Evolutionary conservation across 208 protist genomes (phyloP).

Genomic region (Trypanosoma platydactyli): DNA sequence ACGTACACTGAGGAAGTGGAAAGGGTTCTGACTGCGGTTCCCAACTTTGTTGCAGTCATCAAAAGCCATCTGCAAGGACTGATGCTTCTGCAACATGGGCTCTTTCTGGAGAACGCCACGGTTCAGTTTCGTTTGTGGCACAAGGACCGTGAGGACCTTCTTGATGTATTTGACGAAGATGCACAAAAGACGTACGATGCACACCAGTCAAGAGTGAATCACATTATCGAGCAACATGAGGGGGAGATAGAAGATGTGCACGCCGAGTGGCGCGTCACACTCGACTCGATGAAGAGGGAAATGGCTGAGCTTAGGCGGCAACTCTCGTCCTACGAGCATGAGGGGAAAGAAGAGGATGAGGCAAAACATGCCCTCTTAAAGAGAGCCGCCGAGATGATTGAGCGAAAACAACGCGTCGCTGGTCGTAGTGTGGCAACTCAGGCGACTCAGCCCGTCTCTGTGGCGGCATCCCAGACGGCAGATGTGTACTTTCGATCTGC

Average conservation of each 20-base stretch:
- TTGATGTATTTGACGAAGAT: neutral
- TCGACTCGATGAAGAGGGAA: neutral
- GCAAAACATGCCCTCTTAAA: neutral
- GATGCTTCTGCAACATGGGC: conserved; percentile 11
- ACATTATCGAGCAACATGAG: conserved; percentile 2
- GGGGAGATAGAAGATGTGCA: neutral
- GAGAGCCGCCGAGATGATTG: conserved; percentile 3
- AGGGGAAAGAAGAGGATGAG: neutral
- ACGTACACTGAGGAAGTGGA: neutral
- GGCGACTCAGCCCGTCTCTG: neutral
- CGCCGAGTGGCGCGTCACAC: neutral
- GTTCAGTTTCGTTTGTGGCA: conserved; percentile 3
- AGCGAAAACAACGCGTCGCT: neutral
- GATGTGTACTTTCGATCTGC: neutral
- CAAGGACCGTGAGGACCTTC: neutral
- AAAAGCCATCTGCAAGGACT: neutral
- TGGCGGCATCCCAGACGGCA: conserved; percentile 5
- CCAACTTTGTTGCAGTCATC: neutral
- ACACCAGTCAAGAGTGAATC: neutral
- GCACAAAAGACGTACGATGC: neutral
- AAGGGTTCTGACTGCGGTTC: neutral
- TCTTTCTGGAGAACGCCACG: conserved; percentile 1
- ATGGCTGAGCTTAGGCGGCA: neutral
- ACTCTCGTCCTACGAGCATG: neutral
- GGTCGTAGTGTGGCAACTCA: conserved; percentile 4